These are phyloP conservation scores for Septoria linicola DNA, from an alignment of 2,329 filamentous ascomycete species.

Conservation along the genomic window DNA sequence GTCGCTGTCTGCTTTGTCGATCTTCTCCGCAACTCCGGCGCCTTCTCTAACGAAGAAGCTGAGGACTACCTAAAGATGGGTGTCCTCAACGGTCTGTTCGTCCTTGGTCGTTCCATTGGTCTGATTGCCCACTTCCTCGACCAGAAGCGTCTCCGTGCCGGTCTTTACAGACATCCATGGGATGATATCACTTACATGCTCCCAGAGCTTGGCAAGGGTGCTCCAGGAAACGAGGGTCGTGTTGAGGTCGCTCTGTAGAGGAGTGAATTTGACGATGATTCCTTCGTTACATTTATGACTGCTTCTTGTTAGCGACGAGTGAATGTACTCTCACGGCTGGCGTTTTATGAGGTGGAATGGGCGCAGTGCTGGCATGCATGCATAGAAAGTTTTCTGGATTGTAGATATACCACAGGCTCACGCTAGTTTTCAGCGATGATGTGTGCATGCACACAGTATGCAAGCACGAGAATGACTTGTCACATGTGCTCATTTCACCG, in stretches of 20 bases:
- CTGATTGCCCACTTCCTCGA: constrained; percentile 99
- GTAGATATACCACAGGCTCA: too few species aligned
- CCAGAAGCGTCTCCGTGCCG: constrained; percentile 98
- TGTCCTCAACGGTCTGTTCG: constrained; percentile 98
- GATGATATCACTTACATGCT: constrained; percentile 96
- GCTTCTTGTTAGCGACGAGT: too few species aligned
- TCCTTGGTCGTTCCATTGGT: constrained; percentile 94
- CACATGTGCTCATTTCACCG: too few species aligned
- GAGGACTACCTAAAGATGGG: constrained; percentile 99
- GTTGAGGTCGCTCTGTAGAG: constrained; percentile 66
- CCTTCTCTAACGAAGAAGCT: constrained; percentile 92
- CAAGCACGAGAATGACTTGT: too few species aligned
- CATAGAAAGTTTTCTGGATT: too few species aligned
- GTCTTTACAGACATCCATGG: constrained; percentile 97
- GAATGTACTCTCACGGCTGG: too few species aligned
- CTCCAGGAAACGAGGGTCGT: constrained; percentile 75
- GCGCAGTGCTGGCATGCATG: too few species aligned
- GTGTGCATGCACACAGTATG: too few species aligned
- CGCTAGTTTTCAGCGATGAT: too few species aligned
- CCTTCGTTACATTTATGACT: too few species aligned
- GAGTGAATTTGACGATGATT: background rate
- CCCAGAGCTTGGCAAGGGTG: constrained; percentile 70
- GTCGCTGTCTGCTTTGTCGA: constrained; percentile 99
- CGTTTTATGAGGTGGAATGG: too few species aligned
- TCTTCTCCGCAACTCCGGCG: constrained; percentile 93